Evolutionary conservation across 2,329 filamentous ascomycete species (phyloP).

Genomic region (Aspergillus alliaceus): DNA sequence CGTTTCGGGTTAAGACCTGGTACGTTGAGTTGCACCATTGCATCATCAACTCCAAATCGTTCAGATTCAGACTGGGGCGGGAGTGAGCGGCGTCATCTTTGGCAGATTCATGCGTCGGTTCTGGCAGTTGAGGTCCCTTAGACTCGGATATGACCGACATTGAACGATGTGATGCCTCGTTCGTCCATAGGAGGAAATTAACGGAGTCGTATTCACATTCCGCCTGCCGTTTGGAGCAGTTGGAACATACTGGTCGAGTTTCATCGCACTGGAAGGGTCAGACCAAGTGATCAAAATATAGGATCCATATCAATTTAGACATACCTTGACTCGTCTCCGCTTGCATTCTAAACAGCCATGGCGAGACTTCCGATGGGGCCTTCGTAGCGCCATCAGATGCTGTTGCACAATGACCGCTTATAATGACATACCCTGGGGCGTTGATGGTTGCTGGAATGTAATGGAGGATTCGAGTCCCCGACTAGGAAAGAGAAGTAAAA

Average conservation of each 20-base stretch:
- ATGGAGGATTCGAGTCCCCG: background rate
- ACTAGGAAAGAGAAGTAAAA: background rate
- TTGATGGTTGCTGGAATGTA: background rate
- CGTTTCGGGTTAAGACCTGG: constrained; percentile 26
- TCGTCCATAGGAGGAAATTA: constrained; percentile 32
- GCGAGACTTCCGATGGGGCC: constrained; percentile 37
- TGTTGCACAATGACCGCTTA: background rate
- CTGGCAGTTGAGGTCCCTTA: constrained; percentile 18
- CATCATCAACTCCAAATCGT: constrained; percentile 46
- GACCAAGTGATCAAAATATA: background rate
- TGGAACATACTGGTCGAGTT: constrained; percentile 30
- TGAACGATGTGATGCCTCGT: constrained; percentile 23
- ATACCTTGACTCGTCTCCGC: constrained; percentile 35
- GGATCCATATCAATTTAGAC: background rate
- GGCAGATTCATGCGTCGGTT: constrained; percentile 11
- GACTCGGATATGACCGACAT: constrained; percentile 19
- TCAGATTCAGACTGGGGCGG: constrained; percentile 40
- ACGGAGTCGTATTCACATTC: constrained; percentile 35
- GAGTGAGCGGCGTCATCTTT: constrained; percentile 15
- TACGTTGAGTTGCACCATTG: constrained; percentile 41
- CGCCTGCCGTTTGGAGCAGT: constrained; percentile 32
- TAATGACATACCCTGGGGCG: background rate
- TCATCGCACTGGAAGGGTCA: constrained; percentile 32
- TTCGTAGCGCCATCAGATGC: constrained; percentile 31
- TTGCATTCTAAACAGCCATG: constrained; percentile 38